These are phyloP conservation scores for Aspergillus ellipticus DNA, from an alignment of 495 filamentous ascomycete species.

Conservation along the genomic window DNA sequence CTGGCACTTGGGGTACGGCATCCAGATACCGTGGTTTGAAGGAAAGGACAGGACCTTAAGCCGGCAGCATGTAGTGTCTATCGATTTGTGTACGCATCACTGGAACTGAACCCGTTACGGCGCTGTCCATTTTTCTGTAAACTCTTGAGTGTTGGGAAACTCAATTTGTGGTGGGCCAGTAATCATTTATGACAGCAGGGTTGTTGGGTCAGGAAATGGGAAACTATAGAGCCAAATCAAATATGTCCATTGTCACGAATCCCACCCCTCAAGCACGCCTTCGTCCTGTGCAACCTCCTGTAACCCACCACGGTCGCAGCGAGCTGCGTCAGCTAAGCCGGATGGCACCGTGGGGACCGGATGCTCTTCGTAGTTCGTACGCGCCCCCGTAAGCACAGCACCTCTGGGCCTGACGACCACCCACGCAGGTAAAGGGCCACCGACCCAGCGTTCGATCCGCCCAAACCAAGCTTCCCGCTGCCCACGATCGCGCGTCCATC, in stretches of 20 bases:
- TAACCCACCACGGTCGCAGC: no score
- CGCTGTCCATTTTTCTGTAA: neutral
- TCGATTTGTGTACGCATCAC: neutral
- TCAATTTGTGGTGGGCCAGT: neutral
- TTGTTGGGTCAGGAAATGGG: neutral
- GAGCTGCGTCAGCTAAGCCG: no score
- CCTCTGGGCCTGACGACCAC: neutral
- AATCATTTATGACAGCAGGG: neutral
- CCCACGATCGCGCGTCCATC: neutral
- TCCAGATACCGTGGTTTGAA: conserved; percentile 1
- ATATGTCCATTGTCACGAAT: neutral
- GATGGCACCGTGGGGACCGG: no score
- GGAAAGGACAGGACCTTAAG: conserved; percentile 1
- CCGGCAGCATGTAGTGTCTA: conserved; percentile 5
- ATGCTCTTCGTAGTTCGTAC: no score
- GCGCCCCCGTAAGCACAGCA: neutral
- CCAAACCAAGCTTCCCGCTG: conserved; percentile 3
- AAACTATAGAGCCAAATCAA: neutral
- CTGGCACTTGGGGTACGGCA: neutral
- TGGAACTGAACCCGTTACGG: neutral
- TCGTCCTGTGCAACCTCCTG: no score
- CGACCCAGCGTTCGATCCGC: neutral
- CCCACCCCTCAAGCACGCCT: no score
- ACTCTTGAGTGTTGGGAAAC: neutral
- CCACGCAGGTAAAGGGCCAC: neutral